Evolutionary conservation across 1,139 yeast genomes (phyloP).

Genomic region (Candida glucosophila): DNA sequence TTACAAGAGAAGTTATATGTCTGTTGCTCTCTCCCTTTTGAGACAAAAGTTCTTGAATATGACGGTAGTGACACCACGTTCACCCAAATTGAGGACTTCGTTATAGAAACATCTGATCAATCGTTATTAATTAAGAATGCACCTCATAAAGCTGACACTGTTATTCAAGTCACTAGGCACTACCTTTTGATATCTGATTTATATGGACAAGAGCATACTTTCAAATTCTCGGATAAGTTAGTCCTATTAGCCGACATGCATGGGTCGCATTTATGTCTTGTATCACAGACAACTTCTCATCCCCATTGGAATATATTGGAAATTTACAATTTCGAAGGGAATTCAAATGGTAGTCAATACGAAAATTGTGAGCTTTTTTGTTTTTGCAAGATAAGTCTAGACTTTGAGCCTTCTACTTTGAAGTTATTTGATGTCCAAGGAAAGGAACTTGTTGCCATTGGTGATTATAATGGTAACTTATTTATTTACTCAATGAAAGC

Average conservation of each 20-base stretch:
- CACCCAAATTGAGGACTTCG: conserved; percentile 18
- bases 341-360: too few species aligned
- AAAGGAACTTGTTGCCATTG: background rate
- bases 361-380: background rate
- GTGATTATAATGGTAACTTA: background rate
- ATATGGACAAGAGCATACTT: conserved; percentile 5
- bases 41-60: conserved; percentile 27
- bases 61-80: conserved; percentile 8
- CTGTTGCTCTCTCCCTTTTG: conserved; percentile 30
- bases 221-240: conserved; percentile 5
- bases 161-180: conserved; percentile 26
- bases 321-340: too few species aligned
- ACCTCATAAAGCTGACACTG: too few species aligned
- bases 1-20: conserved; percentile 14
- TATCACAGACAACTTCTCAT: background rate
- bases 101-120: conserved; percentile 6
- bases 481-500: background rate
- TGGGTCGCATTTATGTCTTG: background rate
- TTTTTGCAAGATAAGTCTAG: background rate
- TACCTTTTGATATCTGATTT: conserved; percentile 17
- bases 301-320: background rate
- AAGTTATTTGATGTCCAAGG: background rate
- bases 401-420: background rate
- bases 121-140: conserved; percentile 9
- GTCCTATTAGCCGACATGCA: background rate